phyloP scores from a whole-genome alignment of 768 basidiomycete species.

The Tricholoma sp. region DNA sequence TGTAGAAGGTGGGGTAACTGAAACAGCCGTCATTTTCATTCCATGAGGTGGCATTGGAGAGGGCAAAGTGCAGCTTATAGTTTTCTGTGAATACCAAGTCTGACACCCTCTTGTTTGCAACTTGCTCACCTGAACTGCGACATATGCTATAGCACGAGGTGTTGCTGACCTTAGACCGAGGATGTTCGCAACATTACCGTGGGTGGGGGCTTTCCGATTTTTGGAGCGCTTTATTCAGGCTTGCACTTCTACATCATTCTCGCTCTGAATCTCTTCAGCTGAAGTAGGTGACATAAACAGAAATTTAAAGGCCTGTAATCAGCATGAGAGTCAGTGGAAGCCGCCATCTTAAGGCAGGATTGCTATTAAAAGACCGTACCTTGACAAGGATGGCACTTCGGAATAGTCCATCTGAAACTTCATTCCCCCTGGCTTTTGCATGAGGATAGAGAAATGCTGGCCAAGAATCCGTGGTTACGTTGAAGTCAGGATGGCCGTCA shows the following conservation, averaged over 20 bases:
- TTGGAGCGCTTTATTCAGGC: too few species aligned
- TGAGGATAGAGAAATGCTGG: too few species aligned
- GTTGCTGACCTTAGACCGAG: conserved; percentile 10
- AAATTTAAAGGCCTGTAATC: too few species aligned
- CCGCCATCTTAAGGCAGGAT: too few species aligned
- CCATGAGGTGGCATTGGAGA: conserved; percentile 9
- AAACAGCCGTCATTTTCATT: conserved; percentile 7
- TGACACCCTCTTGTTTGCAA: too few species aligned
- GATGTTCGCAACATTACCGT: conserved; percentile 1
- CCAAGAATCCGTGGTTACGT: neutral
- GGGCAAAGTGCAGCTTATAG: conserved; percentile 10
- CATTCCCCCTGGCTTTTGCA: too few species aligned
- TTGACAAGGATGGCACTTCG: conserved; percentile 7
- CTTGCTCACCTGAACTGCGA: conserved; percentile 20
- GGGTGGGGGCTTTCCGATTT: neutral
- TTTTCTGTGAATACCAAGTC: too few species aligned
- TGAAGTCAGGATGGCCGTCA: conserved; percentile 8
- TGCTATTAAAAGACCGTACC: too few species aligned
- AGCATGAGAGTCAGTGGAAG: too few species aligned
- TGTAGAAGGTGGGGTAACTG: conserved; percentile 10
- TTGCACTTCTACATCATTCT: too few species aligned
- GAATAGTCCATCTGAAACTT: neutral
- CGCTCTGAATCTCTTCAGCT: neutral
- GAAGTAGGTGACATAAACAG: conserved; percentile 2
- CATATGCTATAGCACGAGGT: conserved; percentile 19